A percentile compares a stretch with the other conserved stretches of the same genome.
Conservation (phyloP, 2,329 filamentous ascomycete species). For the Dactylonectria estremocensis region DNA sequence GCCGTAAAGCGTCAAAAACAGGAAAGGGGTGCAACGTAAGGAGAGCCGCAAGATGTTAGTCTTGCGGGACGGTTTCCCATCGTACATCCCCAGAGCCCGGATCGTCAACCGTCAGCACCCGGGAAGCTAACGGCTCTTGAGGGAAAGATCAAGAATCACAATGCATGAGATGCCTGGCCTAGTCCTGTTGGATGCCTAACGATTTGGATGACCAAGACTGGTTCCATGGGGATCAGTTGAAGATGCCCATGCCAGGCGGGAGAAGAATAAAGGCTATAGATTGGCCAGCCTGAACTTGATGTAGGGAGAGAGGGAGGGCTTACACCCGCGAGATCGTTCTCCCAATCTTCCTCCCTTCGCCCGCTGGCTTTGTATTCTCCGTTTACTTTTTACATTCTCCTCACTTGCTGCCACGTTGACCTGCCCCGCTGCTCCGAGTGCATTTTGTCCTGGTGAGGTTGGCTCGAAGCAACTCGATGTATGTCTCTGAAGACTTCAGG, state of each 20-base stretch:
- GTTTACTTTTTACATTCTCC: not conserved
- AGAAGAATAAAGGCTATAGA: not conserved
- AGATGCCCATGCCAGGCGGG: not conserved
- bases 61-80: not conserved
- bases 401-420: not conserved
- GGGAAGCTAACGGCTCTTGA: not conserved
- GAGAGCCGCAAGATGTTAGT: not conserved
- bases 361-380: not conserved
- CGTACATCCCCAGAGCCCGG: not conserved
- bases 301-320: not conserved
- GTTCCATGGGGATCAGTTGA: not conserved
- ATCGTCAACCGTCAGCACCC: not conserved
- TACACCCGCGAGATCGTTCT: not conserved
- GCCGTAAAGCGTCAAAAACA: not conserved
- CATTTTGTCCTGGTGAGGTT: not conserved
- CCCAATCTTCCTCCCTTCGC: not conserved
- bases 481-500: not conserved
- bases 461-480: not conserved
- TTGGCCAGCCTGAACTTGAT: not conserved
- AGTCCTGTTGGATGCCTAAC: not conserved
- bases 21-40: not conserved
- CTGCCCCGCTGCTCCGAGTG: not conserved
- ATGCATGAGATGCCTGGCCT: not conserved
- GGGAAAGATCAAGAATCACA: not conserved
- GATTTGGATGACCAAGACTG: not conserved